These are phyloP conservation scores for Sporothrix variecibatus DNA, from an alignment of 2,329 filamentous ascomycete genomes.

Conservation along the genomic window DNA sequence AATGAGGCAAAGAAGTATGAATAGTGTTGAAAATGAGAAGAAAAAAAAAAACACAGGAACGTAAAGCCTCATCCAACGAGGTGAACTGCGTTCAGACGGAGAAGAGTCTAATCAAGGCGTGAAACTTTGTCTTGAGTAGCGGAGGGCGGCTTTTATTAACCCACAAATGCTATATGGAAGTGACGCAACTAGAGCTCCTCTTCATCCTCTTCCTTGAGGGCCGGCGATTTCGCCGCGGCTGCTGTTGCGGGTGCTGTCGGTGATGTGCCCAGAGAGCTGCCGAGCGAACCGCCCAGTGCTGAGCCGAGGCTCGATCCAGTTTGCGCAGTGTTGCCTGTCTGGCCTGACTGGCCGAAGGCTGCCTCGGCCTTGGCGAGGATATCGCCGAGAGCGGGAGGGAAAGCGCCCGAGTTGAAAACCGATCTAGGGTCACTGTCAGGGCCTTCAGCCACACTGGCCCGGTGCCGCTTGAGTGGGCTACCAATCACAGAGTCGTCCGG, in stretches of 20 bases:
- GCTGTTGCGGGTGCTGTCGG: background rate
- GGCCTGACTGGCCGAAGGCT: slow-evolving; percentile 32
- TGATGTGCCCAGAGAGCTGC: background rate
- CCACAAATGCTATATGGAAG: background rate
- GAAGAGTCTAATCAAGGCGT: background rate
- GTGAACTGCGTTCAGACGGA: background rate
- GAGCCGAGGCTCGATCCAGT: background rate
- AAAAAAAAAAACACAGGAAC: background rate
- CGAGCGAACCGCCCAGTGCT: background rate
- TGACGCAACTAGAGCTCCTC: slow-evolving; percentile 27
- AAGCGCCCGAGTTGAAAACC: slow-evolving; percentile 32
- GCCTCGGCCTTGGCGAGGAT: slow-evolving; percentile 44
- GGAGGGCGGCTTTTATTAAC: background rate
- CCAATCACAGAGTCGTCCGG: slow-evolving; percentile 57
- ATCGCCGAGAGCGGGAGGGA: slow-evolving; percentile 46
- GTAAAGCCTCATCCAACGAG: too few species aligned
- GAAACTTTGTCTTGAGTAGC: background rate
- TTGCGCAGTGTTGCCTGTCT: slow-evolving; percentile 1
- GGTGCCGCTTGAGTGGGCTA: slow-evolving; percentile 75
- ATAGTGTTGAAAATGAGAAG: background rate
- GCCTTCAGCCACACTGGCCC: slow-evolving; percentile 60
- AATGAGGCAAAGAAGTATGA: background rate
- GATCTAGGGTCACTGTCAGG: slow-evolving; percentile 40
- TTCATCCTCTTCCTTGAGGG: slow-evolving; percentile 24
- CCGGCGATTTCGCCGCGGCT: background rate